Percentiles rank a stretch among this genome's conserved stretches.
Evolutionary conservation across 2,329 filamentous ascomycete genomes (phyloP).

Genomic region (Penicillium sp.): DNA sequence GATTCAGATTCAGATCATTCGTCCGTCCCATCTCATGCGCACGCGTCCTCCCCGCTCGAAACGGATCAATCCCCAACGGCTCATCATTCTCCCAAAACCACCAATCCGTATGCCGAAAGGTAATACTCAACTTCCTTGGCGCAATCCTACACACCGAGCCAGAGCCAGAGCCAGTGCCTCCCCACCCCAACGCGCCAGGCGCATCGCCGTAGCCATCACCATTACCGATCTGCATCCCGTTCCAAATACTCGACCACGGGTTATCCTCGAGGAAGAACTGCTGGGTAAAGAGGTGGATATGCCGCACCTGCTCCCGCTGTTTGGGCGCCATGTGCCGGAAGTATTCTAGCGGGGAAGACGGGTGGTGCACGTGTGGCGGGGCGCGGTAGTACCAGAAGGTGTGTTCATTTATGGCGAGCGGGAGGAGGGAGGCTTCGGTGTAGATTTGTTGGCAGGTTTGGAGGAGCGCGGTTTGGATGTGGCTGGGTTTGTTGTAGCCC

Average conservation of each 20-base stretch:
- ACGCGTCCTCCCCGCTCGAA: background rate
- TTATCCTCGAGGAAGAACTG: background rate
- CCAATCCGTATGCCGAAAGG: slow-evolving; percentile 1
- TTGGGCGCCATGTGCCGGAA: background rate
- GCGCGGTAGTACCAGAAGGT: slow-evolving; percentile 30
- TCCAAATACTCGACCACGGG: background rate
- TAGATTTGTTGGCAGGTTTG: slow-evolving; percentile 43
- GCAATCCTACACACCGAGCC: background rate
- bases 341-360: background rate
- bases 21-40: background rate
- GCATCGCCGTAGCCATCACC: background rate
- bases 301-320: background rate
- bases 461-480: slow-evolving; percentile 36
- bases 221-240: background rate
- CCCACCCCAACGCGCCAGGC: too few relatives aligned
- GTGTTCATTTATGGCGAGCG: slow-evolving; percentile 33
- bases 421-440: slow-evolving; percentile 39
- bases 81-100: slow-evolving; percentile 1
- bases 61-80: background rate
- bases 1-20: too few relatives aligned
- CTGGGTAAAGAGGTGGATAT: background rate
- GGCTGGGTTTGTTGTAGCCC: slow-evolving; percentile 31
- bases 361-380: slow-evolving; percentile 15
- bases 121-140: background rate
- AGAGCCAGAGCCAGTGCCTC: background rate